Base-by-base conservation (phyloP, 2,329 filamentous ascomycete genomes). In the Neopestalotiopsis sp. region DNA sequence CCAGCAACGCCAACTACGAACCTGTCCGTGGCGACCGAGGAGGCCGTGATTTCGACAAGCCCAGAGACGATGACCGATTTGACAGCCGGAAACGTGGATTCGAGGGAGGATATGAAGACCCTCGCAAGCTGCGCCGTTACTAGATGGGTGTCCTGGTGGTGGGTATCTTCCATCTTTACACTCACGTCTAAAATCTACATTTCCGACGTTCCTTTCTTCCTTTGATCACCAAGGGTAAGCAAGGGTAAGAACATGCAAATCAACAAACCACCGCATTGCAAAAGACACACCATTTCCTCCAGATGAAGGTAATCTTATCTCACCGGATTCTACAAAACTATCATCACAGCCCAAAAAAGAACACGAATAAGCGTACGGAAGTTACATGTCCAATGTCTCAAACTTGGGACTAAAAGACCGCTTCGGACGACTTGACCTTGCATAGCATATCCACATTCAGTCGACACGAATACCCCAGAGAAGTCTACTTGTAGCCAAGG, bases 1-100 rank as follows among this genome's bases (percentile, higher is more conserved):
- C 84, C 58, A 91, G 89, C 68, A 93, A 93, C 73, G 93, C 93
- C 83, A 96, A 97, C 82, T 92, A 92, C 81, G 94, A 97, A 79
- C 94, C 93, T 71, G 89, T 96, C 78, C 91, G 92, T 76, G 89
- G 90, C 69, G 79, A 78, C 66, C 82, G 59, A 20, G 59, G 90
- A 75, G 89, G 91, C 72, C 85, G 80, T 80, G 86, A 76, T 80
- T 79, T 71, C 78, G 88, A 90, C 78, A 82, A 86, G 72, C 85
- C 85, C 68, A 82, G 85, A 71, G 87, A 89, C 66, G 88, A 90
- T 73, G 87, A 88, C 65, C 32, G 65, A 49, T 67, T 60, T n/a
- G 52, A 59, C 73, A 85, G 83, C 81, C 81, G 89, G 78, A 88
- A 93, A 85, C 89, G 91, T 78, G 86, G 90, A 66, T 94, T 92